Evolutionary conservation across 352 stramenopile species (phyloP).

Genomic region (Pythium volutum): DNA sequence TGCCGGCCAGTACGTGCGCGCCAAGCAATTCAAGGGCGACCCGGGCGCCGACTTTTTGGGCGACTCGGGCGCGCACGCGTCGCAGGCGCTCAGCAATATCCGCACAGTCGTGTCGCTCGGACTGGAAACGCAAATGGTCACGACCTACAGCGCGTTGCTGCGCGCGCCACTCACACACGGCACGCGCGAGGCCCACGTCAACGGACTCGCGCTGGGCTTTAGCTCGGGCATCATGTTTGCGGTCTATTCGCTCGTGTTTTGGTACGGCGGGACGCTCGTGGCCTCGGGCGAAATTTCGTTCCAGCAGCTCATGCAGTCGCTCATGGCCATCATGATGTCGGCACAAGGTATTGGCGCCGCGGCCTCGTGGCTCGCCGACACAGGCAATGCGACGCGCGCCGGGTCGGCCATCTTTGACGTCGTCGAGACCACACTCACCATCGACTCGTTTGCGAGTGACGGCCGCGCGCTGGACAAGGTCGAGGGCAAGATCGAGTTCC

Average conservation of each 20-base stretch:
- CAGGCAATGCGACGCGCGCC: constrained; percentile 71
- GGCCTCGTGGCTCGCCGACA: constrained; percentile 30
- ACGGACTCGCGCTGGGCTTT: constrained; percentile 46
- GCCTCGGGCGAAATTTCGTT: constrained; percentile 35
- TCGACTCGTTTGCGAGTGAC: constrained; percentile 38
- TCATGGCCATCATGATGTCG: constrained; percentile 45
- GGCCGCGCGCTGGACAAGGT: constrained; percentile 21
- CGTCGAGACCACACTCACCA: constrained; percentile 29
- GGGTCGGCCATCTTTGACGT: constrained; percentile 38
- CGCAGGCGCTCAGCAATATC: constrained; percentile 40
- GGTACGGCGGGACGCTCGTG: constrained; percentile 33
- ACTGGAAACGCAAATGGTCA: constrained; percentile 23
- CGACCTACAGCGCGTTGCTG: constrained; percentile 18
- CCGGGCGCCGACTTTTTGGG: constrained; percentile 24
- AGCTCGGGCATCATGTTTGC: constrained; percentile 45
- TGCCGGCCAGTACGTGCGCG: constrained; percentile 28
- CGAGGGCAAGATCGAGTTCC: constrained; percentile 48
- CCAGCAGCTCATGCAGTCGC: constrained; percentile 33
- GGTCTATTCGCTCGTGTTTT: constrained; percentile 24
- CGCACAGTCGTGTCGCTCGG: constrained; percentile 42
- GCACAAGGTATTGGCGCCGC: constrained; percentile 29
- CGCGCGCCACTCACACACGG: constrained; percentile 18
- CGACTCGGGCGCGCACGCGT: constrained; percentile 31
- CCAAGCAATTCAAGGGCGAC: constrained; percentile 23
- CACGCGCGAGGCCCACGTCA: constrained; percentile 26